These are phyloP conservation scores for Boletus bicolor DNA, from an alignment of 768 basidiomycete genomes.

Conservation along the genomic window DNA sequence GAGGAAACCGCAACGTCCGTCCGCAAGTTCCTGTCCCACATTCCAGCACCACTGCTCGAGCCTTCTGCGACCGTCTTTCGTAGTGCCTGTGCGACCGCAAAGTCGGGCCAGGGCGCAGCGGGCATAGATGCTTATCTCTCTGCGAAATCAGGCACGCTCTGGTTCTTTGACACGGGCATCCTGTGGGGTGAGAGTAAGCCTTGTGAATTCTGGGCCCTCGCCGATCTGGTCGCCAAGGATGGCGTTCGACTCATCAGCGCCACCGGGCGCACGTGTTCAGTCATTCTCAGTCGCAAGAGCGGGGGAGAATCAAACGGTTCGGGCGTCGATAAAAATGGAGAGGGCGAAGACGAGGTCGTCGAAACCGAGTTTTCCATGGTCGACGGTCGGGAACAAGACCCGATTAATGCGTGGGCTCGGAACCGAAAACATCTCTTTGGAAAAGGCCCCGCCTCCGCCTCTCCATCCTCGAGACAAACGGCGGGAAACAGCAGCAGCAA, in stretches of 20 bases:
- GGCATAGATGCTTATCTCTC: conserved; percentile 68
- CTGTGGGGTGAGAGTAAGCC: conserved; percentile 76
- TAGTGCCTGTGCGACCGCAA: conserved; percentile 43
- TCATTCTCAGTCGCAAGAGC: conserved; percentile 46
- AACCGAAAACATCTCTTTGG: conserved; percentile 57
- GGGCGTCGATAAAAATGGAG: neutral
- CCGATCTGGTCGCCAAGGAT: conserved; percentile 52
- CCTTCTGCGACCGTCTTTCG: conserved; percentile 54
- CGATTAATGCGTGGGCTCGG: conserved; percentile 65
- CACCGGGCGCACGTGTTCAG: conserved; percentile 64
- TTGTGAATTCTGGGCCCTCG: conserved; percentile 71
- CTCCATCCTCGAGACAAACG: neutral
- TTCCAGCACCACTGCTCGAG: conserved; percentile 43
- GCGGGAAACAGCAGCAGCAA: conserved; percentile 1
- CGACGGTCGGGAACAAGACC: conserved; percentile 64
- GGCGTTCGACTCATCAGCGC: conserved; percentile 56
- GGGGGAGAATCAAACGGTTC: neutral
- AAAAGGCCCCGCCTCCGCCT: conserved; percentile 1
- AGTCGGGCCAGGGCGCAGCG: conserved; percentile 44
- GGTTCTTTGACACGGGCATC: conserved; percentile 67
- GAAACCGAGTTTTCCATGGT: conserved; percentile 73
- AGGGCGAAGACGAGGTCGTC: conserved; percentile 39
- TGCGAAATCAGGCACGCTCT: conserved; percentile 68
- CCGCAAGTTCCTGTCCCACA: conserved; percentile 48
- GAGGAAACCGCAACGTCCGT: conserved; percentile 48